phyloP scores from a whole-genome alignment of 2,329 filamentous ascomycete genomes.

The Tolypocladium guangdongense region DNA sequence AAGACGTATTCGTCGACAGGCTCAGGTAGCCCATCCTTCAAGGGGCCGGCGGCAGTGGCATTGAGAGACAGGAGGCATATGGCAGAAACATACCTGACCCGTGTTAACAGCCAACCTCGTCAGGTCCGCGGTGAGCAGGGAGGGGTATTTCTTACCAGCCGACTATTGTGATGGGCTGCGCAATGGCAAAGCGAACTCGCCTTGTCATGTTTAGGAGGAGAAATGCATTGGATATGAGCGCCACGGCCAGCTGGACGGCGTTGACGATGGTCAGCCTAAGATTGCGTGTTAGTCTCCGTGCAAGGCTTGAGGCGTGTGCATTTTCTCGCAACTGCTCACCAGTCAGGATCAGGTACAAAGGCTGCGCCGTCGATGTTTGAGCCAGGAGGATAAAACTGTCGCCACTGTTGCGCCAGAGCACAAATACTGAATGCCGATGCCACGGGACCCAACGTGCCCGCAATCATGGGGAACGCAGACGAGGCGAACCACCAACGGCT shows the following conservation, averaged over 20 bases:
- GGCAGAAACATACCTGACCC: slow-evolving; percentile 41
- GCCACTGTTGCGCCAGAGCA: slow-evolving; percentile 73
- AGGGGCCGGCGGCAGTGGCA: slow-evolving; percentile 52
- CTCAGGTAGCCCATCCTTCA: slow-evolving; percentile 21
- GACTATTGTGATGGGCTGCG: slow-evolving; percentile 72
- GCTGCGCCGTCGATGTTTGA: slow-evolving; percentile 35
- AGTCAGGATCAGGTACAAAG: slow-evolving; percentile 56
- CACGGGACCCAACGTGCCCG: slow-evolving; percentile 74
- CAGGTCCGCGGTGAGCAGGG: neutral
- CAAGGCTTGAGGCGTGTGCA: neutral
- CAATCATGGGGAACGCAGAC: slow-evolving; percentile 63
- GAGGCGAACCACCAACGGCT: slow-evolving; percentile 56
- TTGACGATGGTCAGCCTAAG: slow-evolving; percentile 62
- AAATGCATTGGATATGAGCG: slow-evolving; percentile 68
- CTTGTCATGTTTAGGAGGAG: slow-evolving; percentile 81
- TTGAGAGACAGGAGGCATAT: slow-evolving; percentile 56
- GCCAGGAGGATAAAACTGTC: slow-evolving; percentile 41
- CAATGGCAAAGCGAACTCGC: slow-evolving; percentile 67
- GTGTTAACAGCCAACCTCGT: neutral
- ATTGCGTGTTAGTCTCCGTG: neutral
- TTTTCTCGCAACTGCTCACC: slow-evolving; percentile 32
- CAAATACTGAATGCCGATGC: slow-evolving; percentile 84
- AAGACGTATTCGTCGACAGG: slow-evolving; percentile 43
- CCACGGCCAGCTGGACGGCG: slow-evolving; percentile 63
- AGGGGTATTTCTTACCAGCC: slow-evolving; percentile 48